Percentiles rank a stretch among this genome's conserved stretches.
phyloP scores from a whole-genome alignment of 768 basidiomycete species.

The Glaciozyma antarctica region DNA sequence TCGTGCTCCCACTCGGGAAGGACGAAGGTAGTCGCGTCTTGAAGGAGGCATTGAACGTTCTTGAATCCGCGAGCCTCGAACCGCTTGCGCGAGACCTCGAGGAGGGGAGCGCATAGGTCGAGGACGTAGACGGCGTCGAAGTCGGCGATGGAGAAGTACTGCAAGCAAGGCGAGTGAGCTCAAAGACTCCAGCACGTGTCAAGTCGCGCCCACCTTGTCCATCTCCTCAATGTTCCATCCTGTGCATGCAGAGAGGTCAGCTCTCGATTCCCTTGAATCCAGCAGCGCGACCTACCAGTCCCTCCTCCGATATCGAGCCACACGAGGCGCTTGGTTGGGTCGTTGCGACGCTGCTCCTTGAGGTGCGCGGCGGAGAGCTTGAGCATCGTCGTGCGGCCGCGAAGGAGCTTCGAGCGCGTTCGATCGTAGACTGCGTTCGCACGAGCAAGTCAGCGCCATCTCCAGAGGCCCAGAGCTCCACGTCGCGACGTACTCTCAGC shows the following conservation, averaged over 20 bases:
- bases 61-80: conserved; percentile 60
- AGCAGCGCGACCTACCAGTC: conserved; percentile 42
- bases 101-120: conserved; percentile 60
- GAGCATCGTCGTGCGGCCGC: conserved; percentile 65
- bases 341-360: conserved; percentile 42
- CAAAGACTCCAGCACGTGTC: not conserved
- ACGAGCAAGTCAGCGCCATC: not conserved
- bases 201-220: conserved; percentile 37
- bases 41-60: conserved; percentile 61
- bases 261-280: not conserved
- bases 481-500: not conserved
- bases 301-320: conserved; percentile 76
- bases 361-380: conserved; percentile 58
- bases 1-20: conserved; percentile 54
- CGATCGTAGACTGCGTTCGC: conserved; percentile 50
- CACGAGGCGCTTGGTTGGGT: conserved; percentile 48
- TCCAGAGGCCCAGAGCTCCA: not conserved
- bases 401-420: conserved; percentile 53
- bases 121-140: conserved; percentile 64
- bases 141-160: conserved; percentile 50
- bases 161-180: not conserved
- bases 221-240: conserved; percentile 66
- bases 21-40: conserved; percentile 60
- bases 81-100: conserved; percentile 60
- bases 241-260: not conserved